phyloP scores from a whole-genome alignment of 2,329 filamentous ascomycete species.

The Fusarium cicatricum region DNA sequence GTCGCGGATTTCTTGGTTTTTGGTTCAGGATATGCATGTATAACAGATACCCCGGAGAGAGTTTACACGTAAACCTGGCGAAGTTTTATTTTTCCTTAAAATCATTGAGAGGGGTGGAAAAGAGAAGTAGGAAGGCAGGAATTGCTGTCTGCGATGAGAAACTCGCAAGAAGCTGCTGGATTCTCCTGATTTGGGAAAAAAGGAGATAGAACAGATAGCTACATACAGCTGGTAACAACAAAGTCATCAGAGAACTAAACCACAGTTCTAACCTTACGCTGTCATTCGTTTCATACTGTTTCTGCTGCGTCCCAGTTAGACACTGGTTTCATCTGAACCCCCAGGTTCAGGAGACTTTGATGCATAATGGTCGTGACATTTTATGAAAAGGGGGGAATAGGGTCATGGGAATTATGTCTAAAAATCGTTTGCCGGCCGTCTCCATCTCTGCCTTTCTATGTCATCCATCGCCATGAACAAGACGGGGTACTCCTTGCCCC shows the following conservation, averaged over 20 bases:
- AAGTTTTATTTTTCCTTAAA: slow-evolving; percentile 13
- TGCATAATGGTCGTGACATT: slow-evolving; percentile 6
- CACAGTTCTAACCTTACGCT: neutral
- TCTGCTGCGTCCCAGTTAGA: neutral
- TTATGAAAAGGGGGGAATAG: slow-evolving; percentile 31
- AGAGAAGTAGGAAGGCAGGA: neutral
- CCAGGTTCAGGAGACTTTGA: neutral
- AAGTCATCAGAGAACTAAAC: neutral
- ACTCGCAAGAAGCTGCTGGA: neutral
- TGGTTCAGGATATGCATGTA: slow-evolving; percentile 39
- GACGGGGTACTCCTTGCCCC: neutral
- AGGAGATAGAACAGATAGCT: neutral
- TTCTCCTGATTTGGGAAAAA: neutral
- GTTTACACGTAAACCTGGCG: slow-evolving; percentile 28
- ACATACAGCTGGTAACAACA: neutral
- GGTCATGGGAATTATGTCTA: slow-evolving; percentile 42
- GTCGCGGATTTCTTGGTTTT: slow-evolving; percentile 25
- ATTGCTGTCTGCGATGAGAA: neutral
- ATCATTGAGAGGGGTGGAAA: slow-evolving; percentile 19
- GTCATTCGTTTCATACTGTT: neutral
- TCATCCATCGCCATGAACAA: slow-evolving; percentile 1
- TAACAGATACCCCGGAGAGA: slow-evolving; percentile 43
- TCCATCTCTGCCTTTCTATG: slow-evolving; percentile 25
- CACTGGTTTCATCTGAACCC: neutral
- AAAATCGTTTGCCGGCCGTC: slow-evolving; percentile 36